Base-by-base conservation (phyloP, 306 rosid species). In the Castanea sativa region DNA sequence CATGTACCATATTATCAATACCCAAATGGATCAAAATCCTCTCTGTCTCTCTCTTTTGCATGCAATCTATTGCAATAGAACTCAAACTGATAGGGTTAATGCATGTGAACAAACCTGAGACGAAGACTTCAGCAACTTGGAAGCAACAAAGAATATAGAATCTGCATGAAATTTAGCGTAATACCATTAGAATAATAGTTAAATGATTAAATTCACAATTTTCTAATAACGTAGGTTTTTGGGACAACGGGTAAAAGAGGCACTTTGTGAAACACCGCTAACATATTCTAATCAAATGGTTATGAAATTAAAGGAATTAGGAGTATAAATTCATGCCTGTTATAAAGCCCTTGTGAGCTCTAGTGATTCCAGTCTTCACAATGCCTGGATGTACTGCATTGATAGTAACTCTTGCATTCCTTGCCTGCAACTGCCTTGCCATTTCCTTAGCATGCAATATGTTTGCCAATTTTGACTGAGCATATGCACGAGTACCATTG, bases 341-440 rank as follows among this genome's bases (percentile, higher is more conserved):
- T 74, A 93, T 83, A 51, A 95, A 74, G 53, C 97, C 91, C 82
- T 91, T 92, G 45, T 90, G 97, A 68, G 97, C 97, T 86, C 90
- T 86, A 4, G 90, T 88, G 69, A 92, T 95, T 38, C 90, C 99
- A 0, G 98, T 95, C 84, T 89, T 95, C 61, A 95, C 98, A 20
- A 91, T 85, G 20, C 99, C 99, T 4, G 99, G 99, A 83, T 93
- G 99, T 18, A 95, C 85, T 76, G 92, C 98, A 60, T 91, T 92
- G 83, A 95, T 88, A 21, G 96, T 91, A 53, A 95, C 98, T 73
- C 89, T 90, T 71, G 92, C 99, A 84, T 93, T 93, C 81, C 91
- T 90, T 73, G 84, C 93, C 96, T 95, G 80, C 76, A 15, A 92
- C 70, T 90, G 97, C 81, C 87, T 90, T 23, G 88, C 87, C 64